phyloP scores from a whole-genome alignment of 2,329 filamentous ascomycete genomes.

The Didymella pomorum region DNA sequence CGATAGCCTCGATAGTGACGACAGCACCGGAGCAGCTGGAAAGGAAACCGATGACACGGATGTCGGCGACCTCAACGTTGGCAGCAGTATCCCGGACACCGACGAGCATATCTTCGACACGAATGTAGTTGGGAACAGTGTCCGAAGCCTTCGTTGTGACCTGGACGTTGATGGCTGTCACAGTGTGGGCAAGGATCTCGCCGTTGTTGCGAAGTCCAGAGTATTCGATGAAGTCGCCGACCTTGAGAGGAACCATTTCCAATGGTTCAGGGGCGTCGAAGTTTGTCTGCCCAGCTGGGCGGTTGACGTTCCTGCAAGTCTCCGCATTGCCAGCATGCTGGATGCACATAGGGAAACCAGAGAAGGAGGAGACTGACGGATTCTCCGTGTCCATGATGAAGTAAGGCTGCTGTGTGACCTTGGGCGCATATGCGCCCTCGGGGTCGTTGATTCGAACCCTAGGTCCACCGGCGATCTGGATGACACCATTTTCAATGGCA shows the following conservation, averaged over 20 bases:
- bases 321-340: slow-evolving; percentile 52
- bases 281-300: slow-evolving; percentile 36
- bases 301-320: slow-evolving; percentile 51
- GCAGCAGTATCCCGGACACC: slow-evolving; percentile 49
- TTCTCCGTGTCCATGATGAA: slow-evolving; percentile 61
- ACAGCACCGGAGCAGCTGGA: slow-evolving; percentile 47
- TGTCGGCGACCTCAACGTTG: slow-evolving; percentile 50
- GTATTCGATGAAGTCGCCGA: slow-evolving; percentile 54
- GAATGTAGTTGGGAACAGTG: slow-evolving; percentile 51
- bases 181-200: slow-evolving; percentile 50
- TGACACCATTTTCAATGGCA: slow-evolving; percentile 46
- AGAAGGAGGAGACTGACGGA: slow-evolving; percentile 59
- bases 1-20: slow-evolving; percentile 52
- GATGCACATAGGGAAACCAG: slow-evolving; percentile 63
- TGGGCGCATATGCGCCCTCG: slow-evolving; percentile 54
- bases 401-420: slow-evolving; percentile 40
- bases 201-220: slow-evolving; percentile 45
- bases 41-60: slow-evolving; percentile 48
- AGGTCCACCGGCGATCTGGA: slow-evolving; percentile 51
- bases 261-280: slow-evolving; percentile 49
- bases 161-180: slow-evolving; percentile 53
- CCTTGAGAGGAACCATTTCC: slow-evolving; percentile 53
- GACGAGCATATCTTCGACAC: slow-evolving; percentile 55
- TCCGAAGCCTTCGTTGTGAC: slow-evolving; percentile 45
- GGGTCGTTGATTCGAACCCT: slow-evolving; percentile 56